A percentile compares a stretch with the other conserved stretches of the same genome.
Evolutionary conservation across 106 monocot species (phyloP).

Genomic region (Phalaenopsis aphrodite): DNA sequence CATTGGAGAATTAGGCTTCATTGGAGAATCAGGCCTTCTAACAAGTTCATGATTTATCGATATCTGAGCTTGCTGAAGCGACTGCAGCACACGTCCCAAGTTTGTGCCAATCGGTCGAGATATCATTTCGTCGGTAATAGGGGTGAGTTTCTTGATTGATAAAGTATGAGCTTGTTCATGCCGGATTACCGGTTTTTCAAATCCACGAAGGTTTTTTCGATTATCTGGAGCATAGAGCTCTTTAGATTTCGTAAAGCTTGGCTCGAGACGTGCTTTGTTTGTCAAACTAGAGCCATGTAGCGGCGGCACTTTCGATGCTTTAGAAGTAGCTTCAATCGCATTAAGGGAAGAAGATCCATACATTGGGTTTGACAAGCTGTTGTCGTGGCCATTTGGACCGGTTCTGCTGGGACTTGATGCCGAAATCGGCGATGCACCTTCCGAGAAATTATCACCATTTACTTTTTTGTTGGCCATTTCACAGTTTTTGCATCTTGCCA

Average conservation of each 20-base stretch:
- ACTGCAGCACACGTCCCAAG: conserved; percentile 39
- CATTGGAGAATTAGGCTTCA: conserved; percentile 12
- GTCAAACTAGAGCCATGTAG: neutral
- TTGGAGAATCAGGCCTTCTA: conserved; percentile 11
- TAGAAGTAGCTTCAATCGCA: neutral
- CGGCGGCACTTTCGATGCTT: conserved; percentile 1
- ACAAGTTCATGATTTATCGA: conserved; percentile 35
- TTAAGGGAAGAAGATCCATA: neutral
- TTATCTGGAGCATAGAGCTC: conserved; percentile 9
- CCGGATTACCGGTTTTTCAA: neutral
- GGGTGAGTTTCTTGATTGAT: neutral
- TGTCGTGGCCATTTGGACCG: too few relatives aligned
- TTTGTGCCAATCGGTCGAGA: conserved; percentile 14
- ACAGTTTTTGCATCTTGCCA: conserved; percentile 2
- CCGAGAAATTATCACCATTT: neutral
- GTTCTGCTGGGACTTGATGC: too few relatives aligned
- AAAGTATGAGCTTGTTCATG: neutral
- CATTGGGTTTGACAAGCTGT: too few relatives aligned
- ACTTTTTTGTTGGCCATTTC: conserved; percentile 9
- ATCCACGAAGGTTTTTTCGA: neutral
- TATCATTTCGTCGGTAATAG: neutral
- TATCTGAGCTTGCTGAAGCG: conserved; percentile 56
- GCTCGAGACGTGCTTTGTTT: neutral
- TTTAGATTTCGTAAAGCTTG: conserved; percentile 4
- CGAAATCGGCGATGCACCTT: too few relatives aligned